Base-by-base conservation (phyloP, 352 stramenopile genomes). In the Globisporangium irregulare region DNA sequence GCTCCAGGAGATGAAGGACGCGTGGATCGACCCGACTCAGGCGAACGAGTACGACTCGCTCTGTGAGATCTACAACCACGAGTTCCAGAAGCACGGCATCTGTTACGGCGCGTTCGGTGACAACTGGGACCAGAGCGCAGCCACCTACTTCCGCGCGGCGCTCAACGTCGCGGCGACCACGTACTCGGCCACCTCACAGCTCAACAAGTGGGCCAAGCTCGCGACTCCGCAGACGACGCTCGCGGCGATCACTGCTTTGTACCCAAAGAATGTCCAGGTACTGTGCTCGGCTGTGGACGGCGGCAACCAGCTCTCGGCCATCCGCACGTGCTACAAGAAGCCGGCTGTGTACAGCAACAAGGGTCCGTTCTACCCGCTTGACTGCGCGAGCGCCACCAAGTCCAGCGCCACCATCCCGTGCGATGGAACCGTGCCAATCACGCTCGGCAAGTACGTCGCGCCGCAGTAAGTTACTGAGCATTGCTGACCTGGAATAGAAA, bases 11-110 rank as follows among this genome's bases (percentile, higher is more conserved):
- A 92, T 94, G 86, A 76, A 71, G 12, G 48, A 67, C 10, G 78
- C 84, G 70, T 94, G 86, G 86, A 66, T 91, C 36, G 86, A 94
- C 58, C 74, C 86, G 29, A 86, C 86, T 18, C 71, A 86, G 50
- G 25, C 67, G 15, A 82, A 72, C 41, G 74, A 77, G n/a, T 83
- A 87, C 71, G 78, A 92, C 72, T 73, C 81, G 69, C 74, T 94
- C 3, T 94, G 86, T 59, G 82, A 92, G 62, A 78, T 92, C 43
- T 95, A 93, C 82, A 90, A 95, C 74, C 85, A 95, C 73, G 85
- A 93, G 76, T 93, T 95, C 75, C 87, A 95, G 75, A 95, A 95
- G 74, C 87, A 95, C 70, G 85, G 87, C 34, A 70, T 93, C 59
- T 94, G 87, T 78, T 94, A 89, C 69, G 91, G 75, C 81, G 84